Percentiles rank a stretch among this genome's conserved stretches.
These are phyloP conservation scores for Sherardia arvensis DNA, from an alignment of 257 asterid genomes.

Conservation along the genomic window DNA sequence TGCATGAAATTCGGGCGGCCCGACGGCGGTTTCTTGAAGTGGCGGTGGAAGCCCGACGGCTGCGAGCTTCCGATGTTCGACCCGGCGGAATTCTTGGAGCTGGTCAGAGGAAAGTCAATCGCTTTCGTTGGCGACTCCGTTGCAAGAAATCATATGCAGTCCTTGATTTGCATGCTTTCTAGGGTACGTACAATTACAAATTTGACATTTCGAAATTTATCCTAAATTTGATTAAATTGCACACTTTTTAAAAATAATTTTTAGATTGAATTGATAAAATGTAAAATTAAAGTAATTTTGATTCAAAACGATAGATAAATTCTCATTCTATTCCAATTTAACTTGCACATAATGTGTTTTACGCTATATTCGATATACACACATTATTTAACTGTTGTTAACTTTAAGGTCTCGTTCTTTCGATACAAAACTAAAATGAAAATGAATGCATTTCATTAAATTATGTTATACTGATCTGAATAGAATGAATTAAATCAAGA, in stretches of 20 bases:
- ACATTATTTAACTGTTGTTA: too few relatives aligned
- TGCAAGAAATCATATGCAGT: conserved; percentile 81
- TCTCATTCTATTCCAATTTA: too few relatives aligned
- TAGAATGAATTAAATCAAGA: too few relatives aligned
- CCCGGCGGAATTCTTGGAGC: conserved; percentile 35
- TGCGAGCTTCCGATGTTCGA: conserved; percentile 60
- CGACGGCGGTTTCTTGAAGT: conserved; percentile 45
- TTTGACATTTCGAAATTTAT: not conserved
- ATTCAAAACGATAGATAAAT: too few relatives aligned
- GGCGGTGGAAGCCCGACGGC: conserved; percentile 73
- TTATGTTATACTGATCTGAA: too few relatives aligned
- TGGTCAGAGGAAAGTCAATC: conserved; percentile 51
- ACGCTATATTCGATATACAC: too few relatives aligned
- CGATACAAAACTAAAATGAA: too few relatives aligned
- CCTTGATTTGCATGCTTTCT: conserved; percentile 69
- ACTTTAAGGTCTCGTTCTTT: too few relatives aligned
- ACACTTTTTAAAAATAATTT: not conserved
- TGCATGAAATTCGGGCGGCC: conserved; percentile 70
- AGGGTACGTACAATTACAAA: conserved; percentile 22
- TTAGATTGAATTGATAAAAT: too few relatives aligned
- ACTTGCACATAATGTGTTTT: too few relatives aligned
- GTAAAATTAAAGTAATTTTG: too few relatives aligned
- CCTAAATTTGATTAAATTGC: not conserved
- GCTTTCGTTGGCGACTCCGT: conserved; percentile 80
- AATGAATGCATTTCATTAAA: too few relatives aligned